A percentile compares a stretch with the other conserved stretches of the same genome.
phyloP scores from a whole-genome alignment of 2,329 filamentous ascomycete species.

The Cladophialophora carrionii region DNA sequence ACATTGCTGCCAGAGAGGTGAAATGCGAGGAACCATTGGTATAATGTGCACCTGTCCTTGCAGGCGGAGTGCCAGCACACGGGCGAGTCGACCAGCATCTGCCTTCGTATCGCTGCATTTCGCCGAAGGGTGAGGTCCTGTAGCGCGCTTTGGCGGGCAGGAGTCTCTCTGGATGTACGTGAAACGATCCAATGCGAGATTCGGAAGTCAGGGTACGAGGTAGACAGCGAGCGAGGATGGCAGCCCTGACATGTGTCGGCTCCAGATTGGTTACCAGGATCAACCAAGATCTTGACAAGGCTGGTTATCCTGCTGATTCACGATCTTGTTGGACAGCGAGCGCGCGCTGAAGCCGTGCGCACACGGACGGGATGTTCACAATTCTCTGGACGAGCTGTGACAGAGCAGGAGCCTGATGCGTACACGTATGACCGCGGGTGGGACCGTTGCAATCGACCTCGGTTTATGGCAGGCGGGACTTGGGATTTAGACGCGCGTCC shows the following conservation, averaged over 20 bases:
- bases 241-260: conserved; percentile 3
- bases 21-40: not conserved
- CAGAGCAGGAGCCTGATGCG: not conserved
- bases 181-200: not conserved
- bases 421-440: no score
- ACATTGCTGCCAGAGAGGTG: not conserved
- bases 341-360: not conserved
- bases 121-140: not conserved
- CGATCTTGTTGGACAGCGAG: not conserved
- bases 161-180: not conserved
- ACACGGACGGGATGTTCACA: not conserved
- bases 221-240: not conserved
- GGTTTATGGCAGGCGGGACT: not conserved
- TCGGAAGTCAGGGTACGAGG: not conserved
- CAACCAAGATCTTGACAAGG: conserved; percentile 2
- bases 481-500: not conserved
- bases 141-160: not conserved
- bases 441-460: not conserved
- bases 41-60: not conserved
- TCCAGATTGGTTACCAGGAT: conserved; percentile 4
- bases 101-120: not conserved
- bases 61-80: not conserved
- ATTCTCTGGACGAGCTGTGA: not conserved
- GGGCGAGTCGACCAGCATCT: not conserved
- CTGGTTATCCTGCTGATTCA: not conserved